Percentiles rank a stretch among this genome's conserved stretches.
Evolutionary conservation across 2,329 filamentous ascomycete species (phyloP).

Genomic region (Cryphonectria naterciae): DNA sequence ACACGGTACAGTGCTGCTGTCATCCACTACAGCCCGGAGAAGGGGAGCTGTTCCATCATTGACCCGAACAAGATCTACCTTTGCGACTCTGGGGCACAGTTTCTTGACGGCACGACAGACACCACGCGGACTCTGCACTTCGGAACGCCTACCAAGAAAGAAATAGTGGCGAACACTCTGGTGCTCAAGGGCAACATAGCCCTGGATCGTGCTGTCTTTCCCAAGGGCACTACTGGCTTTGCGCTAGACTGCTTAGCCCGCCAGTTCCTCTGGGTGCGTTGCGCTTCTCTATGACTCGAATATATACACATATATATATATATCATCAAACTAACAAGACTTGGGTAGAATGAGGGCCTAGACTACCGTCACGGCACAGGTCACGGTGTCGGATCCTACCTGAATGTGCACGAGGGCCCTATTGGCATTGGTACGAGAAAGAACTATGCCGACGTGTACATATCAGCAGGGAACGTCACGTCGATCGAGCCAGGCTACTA

Average conservation of each 20-base stretch:
- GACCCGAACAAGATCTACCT: constrained; percentile 88
- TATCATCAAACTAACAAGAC: constrained; percentile 31
- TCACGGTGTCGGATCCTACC: constrained; percentile 90
- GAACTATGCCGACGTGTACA: constrained; percentile 86
- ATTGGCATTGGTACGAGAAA: constrained; percentile 94
- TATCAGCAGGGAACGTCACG: constrained; percentile 90
- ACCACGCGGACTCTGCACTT: constrained; percentile 95
- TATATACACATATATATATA: constrained; percentile 11
- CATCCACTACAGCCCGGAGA: constrained; percentile 93
- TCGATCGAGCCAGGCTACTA: constrained; percentile 98
- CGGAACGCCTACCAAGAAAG: constrained; percentile 77
- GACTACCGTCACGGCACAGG: constrained; percentile 97
- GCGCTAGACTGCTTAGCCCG: constrained; percentile 86
- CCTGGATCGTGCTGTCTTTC: constrained; percentile 84
- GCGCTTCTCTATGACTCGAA: neutral
- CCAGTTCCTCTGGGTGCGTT: constrained; percentile 83
- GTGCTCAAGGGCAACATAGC: constrained; percentile 94
- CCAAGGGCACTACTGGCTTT: constrained; percentile 93
- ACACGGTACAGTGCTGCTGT: constrained; percentile 77
- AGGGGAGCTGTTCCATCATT: constrained; percentile 78
- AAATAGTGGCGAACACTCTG: constrained; percentile 88
- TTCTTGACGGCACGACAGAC: constrained; percentile 92
- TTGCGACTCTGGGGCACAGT: constrained; percentile 97
- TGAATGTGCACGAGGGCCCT: constrained; percentile 97
- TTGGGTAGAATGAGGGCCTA: constrained; percentile 68